These are phyloP conservation scores for Alternaria triticina DNA, from an alignment of 2,329 filamentous ascomycete genomes.

Conservation along the genomic window DNA sequence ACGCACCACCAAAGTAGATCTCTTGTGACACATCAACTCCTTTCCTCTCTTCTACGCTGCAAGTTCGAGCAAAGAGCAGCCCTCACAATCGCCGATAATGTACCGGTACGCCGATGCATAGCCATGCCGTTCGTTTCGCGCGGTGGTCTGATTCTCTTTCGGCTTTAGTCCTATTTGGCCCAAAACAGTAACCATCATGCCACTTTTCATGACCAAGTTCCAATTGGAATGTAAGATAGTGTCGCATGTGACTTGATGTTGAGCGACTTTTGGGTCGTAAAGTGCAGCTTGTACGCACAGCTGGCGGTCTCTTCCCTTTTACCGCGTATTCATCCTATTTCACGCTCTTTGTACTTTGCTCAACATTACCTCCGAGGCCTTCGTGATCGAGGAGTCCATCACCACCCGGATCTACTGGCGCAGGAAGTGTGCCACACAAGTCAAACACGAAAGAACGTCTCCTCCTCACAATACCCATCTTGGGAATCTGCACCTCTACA, in stretches of 20 bases:
- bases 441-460: too few relatives aligned
- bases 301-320: not conserved
- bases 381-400: too few relatives aligned
- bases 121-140: constrained; percentile 26
- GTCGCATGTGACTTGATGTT: constrained; percentile 9
- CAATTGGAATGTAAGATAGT: not conserved
- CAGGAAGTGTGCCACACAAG: too few relatives aligned
- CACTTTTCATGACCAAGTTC: constrained; percentile 21
- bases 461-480: too few relatives aligned
- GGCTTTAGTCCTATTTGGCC: constrained; percentile 21
- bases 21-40: not conserved
- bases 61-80: not conserved
- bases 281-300: not conserved
- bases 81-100: not conserved
- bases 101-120: not conserved
- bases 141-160: constrained; percentile 26
- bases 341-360: not conserved
- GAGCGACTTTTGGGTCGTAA: constrained; percentile 1
- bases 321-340: not conserved
- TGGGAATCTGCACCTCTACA: too few relatives aligned
- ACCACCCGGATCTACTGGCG: too few relatives aligned
- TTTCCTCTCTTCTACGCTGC: not conserved
- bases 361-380: not conserved
- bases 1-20: not conserved
- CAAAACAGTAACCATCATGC: constrained; percentile 26